Evolutionary conservation across 176 grass and related monocot genomes (phyloP), one percentile per base, ranked within the genome.

Genomic region (Zoysia pacifica): DNA sequence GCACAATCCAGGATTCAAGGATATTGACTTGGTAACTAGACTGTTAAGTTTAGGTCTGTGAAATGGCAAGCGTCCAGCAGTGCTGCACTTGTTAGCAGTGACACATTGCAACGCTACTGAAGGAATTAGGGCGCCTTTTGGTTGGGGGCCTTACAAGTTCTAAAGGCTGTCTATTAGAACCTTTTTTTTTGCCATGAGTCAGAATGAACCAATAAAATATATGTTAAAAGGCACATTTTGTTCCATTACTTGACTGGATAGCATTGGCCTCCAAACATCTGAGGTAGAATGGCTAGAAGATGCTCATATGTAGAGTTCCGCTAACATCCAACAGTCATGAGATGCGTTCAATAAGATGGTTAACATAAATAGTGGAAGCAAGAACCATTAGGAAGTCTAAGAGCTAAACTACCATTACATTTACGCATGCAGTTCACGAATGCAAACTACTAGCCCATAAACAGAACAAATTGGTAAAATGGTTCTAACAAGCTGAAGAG

Each of bases 341-440:
- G 15, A 77, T 81, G 2, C 47, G 48, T 3, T 83, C 43, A 20
- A 15, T 11, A 7, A 80, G 70, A 45, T 35, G 28, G 53, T 9
- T 52, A 50, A 47, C 39, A 74, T 79, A 48, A 56, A 55, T 38
- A 69, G n/a, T n/a, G 15, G 60, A 70, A 65, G 18, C 10, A 20
- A 70, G 5, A 65, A 72, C 51, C 2, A 10, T 11, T 48, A 38
- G 43, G 70, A 70, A 37, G 59, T n/a, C n/a, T n/a, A n/a, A n/a
- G n/a, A n/a, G n/a, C n/a, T n/a, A n/a, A n/a, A n/a, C n/a, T n/a
- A n/a, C n/a, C n/a, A n/a, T 44, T 53, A 55, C 11, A 64, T 72
- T 36, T 45, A 55, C 38, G 38, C 52, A 62, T 8, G 38, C 13
- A 52, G 9, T 51, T 39, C 62, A 69, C 44, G 7, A 65, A 65